Base-by-base conservation (phyloP, 441 rosid genomes). In the Jatropha podagrica region DNA sequence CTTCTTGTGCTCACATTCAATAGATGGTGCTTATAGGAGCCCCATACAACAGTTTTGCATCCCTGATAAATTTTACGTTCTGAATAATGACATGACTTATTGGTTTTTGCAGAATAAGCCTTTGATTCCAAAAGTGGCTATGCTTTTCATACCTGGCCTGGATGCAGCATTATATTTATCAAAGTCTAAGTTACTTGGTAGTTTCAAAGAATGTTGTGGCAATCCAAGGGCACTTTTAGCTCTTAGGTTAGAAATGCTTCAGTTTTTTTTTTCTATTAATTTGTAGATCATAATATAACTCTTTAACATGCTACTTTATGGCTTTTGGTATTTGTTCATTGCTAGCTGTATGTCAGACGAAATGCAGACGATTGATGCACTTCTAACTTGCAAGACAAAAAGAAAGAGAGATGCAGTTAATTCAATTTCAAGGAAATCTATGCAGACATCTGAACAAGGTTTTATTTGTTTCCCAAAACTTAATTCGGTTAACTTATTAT, bases 61-160 rank as follows among this genome's bases (percentile, higher is more conserved):
- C 55, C 60, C 20, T 74, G 54, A 63, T 58, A 4, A 10, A 38
- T 20, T 60, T 63, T 76, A 23, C 58, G 11, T 49, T 44, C 65
- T 48, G 55, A 67, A 48, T 55, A 71, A 38, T 61, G 61, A 77
- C 71, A 58, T 77, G 15, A 38, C 10, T 77, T 81, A 66, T 80
- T 71, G 9, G 69, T 62, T 78, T 83, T 78, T 89, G 88, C 91
- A 96, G 99, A 94, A 96, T 84, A 96, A 84, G 85, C 97, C 97
- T 75, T 83, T 96, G 73, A 90, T 96, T 77, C 94, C 93, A 1
- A 96, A 96, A 78, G 99, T 96, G 83, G 94, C 88, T 58, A 65
- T 94, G 97, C 90, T 94, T 46, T 94, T 91, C 82, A 84, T 92
- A 68, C 99, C 99, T 82, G 97, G 99, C 74, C 85, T 96, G 73